A percentile compares a stretch with the other conserved stretches of the same genome.
phyloP scores from a whole-genome alignment of 2,329 filamentous ascomycete genomes.

The Dactylellina haptotyla region DNA sequence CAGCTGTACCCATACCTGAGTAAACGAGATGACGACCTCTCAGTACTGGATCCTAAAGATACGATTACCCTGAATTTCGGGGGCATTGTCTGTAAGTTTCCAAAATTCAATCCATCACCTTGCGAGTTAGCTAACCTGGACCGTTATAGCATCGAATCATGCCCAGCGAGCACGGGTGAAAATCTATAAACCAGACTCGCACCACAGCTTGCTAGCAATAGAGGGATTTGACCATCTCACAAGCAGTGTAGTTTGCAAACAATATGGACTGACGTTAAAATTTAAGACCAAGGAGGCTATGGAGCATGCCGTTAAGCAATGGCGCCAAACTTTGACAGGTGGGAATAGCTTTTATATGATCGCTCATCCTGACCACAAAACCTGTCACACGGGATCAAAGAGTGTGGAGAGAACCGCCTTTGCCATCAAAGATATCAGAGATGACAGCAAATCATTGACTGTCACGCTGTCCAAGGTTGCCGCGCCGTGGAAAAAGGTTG shows the following conservation, averaged over 20 bases:
- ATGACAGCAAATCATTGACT: not conserved
- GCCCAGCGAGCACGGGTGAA: not conserved
- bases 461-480: not conserved
- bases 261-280: not conserved
- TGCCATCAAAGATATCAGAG: not conserved
- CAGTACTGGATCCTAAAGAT: not conserved
- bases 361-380: conserved; percentile 8
- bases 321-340: not conserved
- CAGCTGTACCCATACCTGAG: not conserved
- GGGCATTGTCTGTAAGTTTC: not conserved
- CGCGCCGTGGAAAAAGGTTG: conserved; percentile 2
- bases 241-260: not conserved
- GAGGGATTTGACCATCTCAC: not conserved
- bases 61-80: not conserved
- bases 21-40: not conserved
- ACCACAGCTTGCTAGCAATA: not conserved
- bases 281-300: not conserved
- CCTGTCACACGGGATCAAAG: conserved; percentile 3
- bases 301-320: not conserved
- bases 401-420: conserved; percentile 2
- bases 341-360: not conserved
- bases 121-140: not conserved
- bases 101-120: not conserved
- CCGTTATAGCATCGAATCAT: not conserved
- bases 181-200: not conserved